Base-by-base conservation (phyloP, 306 rosid species). In the Cyamopsis tetragonoloba region DNA sequence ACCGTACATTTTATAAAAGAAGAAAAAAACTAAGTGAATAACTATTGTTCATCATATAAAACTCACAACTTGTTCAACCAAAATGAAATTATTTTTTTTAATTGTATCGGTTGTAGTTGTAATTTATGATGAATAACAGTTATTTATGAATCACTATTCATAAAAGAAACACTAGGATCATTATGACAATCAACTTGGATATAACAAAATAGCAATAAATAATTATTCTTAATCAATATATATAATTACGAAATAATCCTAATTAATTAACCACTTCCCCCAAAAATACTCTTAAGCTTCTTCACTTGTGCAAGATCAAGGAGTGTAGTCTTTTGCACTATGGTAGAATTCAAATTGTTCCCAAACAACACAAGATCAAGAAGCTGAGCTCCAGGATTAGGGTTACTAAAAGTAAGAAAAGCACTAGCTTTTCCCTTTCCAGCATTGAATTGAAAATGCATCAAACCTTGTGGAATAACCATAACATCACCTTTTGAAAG, bases 231-330 rank as follows among this genome's bases (percentile, higher is more conserved):
- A n/a, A n/a, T n/a, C n/a, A n/a, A n/a, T n/a, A n/a, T n/a, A n/a
- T n/a, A n/a, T n/a, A n/a, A n/a, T n/a, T n/a, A n/a, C n/a, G n/a
- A n/a, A n/a, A n/a, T n/a, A n/a, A n/a, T n/a, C n/a, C n/a, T n/a
- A n/a, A n/a, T n/a, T n/a, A n/a, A n/a, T n/a, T 54, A 68, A 9
- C 54, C 35, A 42, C 14, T 7, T 1, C 96, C 93, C 2, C 95
- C 95, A 64, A 90, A 89, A 72, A 72, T 59, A 28, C 35, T 79
- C 83, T 90, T 90, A 27, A 90, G 86, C 87, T 90, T 90, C 71
- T 46, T 82, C 15, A 90, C 79, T 57, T 67, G 76, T 8, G 73
- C 89, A 43, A 2, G 62, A 66, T 87, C 96, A 41, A 90, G 95
- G 66, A 85, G 80, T 2, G 91, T 86, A 6, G 79, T 66, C 26